Base-by-base conservation (phyloP, 106 monocot species). In the Agapanthus africanus region DNA sequence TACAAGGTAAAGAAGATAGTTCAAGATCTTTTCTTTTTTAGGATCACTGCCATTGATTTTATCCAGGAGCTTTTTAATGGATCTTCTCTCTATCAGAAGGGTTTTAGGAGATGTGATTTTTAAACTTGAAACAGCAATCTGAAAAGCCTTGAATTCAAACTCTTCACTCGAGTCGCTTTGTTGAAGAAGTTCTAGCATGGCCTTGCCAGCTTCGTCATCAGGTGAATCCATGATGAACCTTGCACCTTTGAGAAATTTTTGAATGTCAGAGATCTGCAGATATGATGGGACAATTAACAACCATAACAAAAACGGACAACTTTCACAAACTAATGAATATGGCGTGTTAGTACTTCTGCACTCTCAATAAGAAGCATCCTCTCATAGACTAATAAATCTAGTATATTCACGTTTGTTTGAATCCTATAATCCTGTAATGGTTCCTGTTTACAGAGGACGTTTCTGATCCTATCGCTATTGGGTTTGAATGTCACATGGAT, bases 51-150 rank as follows among this genome's bases (percentile, higher is more conserved):
- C 67, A 1, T 22, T 50, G 4, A 81, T 63, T 23, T 85, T 84
- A 70, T 81, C 78, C 36, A 93, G 73, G 38, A 93, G 78, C 42
- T 82, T 93, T 42, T 80, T 81, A 35, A 93, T 63, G 3, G 84
- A 80, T 76, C 99, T 86, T 79, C 71, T 90, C 75, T 99, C 99
- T 73, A 90, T 60, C 65, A 99, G 77, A 74, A 92, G 74, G 49
- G 78, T 78, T 77, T 77, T 90, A 13, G 87, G 67, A 66, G 90
- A 83, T 25, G 76, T 81, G 18, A 99, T 77, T 37, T 81, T 78
- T 66, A 99, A 79, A 26, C 49, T 83, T 40, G 61, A 78, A 79
- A 82, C 74, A 50, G 76, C 99, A 68, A 68, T 66, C 36, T 78
- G 70, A 60, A 93, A 90, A 41, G 84, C 83, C 68, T 74, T 69